These are phyloP conservation scores for Helotiales sp. DNA, from an alignment of 2,329 filamentous ascomycete species.

Conservation along the genomic window DNA sequence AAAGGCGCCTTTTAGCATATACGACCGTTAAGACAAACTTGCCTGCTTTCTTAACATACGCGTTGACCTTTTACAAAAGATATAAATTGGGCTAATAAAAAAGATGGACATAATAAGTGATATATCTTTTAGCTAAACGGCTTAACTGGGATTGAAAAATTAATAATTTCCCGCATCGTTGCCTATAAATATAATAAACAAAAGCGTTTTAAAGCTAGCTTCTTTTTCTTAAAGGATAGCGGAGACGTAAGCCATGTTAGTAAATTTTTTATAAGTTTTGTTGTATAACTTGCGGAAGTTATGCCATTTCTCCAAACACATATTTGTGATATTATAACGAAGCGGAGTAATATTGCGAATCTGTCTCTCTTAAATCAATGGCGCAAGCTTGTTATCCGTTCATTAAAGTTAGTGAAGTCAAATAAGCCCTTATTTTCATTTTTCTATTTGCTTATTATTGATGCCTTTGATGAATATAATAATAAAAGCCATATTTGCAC, in stretches of 20 bases:
- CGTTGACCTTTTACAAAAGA: no score
- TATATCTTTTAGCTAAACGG: no score
- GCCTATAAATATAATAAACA: not conserved
- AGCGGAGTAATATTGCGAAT: not conserved
- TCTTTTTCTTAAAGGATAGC: no score
- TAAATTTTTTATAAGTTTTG: not conserved
- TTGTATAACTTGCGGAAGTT: not conserved
- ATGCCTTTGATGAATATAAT: conserved; percentile 44
- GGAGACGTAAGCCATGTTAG: not conserved
- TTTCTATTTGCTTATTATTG: conserved; percentile 35
- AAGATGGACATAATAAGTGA: no score
- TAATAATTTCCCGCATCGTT: not conserved
- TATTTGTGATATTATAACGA: not conserved
- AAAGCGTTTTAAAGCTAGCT: no score
- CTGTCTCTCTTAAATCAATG: conserved; percentile 15
- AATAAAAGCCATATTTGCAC: conserved; percentile 28
- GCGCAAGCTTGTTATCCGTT: conserved; percentile 49
- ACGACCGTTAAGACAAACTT: conserved; percentile 32
- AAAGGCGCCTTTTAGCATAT: conserved; percentile 34
- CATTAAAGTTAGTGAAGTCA: conserved; percentile 36
- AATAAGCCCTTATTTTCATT: not conserved
- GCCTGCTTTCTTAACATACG: conserved; percentile 34
- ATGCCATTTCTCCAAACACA: not conserved
- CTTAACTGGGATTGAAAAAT: not conserved
- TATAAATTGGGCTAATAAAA: no score